phyloP scores from a whole-genome alignment of 2,329 filamentous ascomycete species.

The Colletotrichum limetticola region DNA sequence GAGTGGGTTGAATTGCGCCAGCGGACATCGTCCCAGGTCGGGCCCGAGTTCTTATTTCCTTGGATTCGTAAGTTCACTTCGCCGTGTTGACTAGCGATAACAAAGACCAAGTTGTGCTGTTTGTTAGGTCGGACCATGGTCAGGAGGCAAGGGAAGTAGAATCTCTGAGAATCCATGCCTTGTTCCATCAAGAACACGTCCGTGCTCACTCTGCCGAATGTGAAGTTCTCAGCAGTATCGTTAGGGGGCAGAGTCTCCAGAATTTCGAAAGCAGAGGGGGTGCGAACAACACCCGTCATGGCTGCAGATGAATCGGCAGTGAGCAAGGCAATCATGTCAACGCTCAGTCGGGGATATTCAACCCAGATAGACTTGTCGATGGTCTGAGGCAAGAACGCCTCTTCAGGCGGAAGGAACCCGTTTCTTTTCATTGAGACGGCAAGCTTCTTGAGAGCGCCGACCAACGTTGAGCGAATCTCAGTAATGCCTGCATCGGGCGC shows the following conservation, averaged over 20 bases:
- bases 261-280: conserved; percentile 61
- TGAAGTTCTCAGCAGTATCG: conserved; percentile 80
- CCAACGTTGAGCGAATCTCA: conserved; percentile 65
- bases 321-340: conserved; percentile 77
- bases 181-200: conserved; percentile 80
- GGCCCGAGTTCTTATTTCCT: conserved; percentile 72
- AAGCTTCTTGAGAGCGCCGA: conserved; percentile 77
- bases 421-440: conserved; percentile 87
- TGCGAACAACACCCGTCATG: conserved; percentile 59
- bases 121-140: conserved; percentile 78
- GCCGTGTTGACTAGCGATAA: conserved; percentile 83
- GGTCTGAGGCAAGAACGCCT: conserved; percentile 76
- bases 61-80: conserved; percentile 81
- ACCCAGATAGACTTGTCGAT: conserved; percentile 87
- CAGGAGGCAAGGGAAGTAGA: conserved; percentile 78
- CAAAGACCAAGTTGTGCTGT: conserved; percentile 76
- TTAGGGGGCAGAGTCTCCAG: conserved; percentile 79
- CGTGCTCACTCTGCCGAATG: conserved; percentile 81
- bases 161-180: conserved; percentile 73
- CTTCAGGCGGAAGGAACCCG: conserved; percentile 77
- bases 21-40: conserved; percentile 83
- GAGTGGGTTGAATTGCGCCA: conserved; percentile 78
- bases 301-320: conserved; percentile 68
- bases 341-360: conserved; percentile 77
- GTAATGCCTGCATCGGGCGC: conserved; percentile 59